phyloP scores from a whole-genome alignment of 805 yeast genomes.

The Metschnikowia reukaufii region DNA sequence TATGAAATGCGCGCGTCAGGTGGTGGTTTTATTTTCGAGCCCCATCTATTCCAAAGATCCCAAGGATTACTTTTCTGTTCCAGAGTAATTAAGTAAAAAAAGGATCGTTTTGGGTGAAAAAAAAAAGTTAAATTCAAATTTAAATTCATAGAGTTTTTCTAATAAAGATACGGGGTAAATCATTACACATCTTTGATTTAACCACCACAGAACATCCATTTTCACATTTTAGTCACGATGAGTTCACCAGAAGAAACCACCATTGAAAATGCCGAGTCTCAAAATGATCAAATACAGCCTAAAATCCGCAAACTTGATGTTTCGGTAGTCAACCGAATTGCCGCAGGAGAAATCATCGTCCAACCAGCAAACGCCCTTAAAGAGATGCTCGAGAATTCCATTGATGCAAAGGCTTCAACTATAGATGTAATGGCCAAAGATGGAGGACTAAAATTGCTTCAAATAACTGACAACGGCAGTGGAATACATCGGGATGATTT shows the following conservation, averaged over 20 bases:
- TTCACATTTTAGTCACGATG: neutral
- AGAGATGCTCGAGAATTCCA: constrained; percentile 87
- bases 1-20: too few species aligned
- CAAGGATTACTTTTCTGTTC: too few species aligned
- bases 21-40: too few species aligned
- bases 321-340: constrained; percentile 82
- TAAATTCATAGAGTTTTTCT: too few species aligned
- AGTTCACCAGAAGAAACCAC: neutral
- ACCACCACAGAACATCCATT: neutral
- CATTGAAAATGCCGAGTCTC: neutral
- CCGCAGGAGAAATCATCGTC: constrained; percentile 95
- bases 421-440: constrained; percentile 84
- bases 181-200: too few species aligned
- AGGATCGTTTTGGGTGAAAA: too few species aligned
- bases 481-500: constrained; percentile 79
- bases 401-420: constrained; percentile 77
- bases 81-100: too few species aligned
- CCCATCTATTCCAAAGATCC: too few species aligned
- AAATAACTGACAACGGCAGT: constrained; percentile 83
- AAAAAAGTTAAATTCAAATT: too few species aligned
- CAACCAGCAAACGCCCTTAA: constrained; percentile 94
- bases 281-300: neutral
- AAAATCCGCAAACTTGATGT: constrained; percentile 48
- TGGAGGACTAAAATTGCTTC: constrained; percentile 86
- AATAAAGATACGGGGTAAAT: too few species aligned